Percentiles rank a stretch among this genome's conserved stretches.
These are phyloP conservation scores for Graphilbum fragrans DNA, from an alignment of 2,329 filamentous ascomycete genomes.

Conservation along the genomic window DNA sequence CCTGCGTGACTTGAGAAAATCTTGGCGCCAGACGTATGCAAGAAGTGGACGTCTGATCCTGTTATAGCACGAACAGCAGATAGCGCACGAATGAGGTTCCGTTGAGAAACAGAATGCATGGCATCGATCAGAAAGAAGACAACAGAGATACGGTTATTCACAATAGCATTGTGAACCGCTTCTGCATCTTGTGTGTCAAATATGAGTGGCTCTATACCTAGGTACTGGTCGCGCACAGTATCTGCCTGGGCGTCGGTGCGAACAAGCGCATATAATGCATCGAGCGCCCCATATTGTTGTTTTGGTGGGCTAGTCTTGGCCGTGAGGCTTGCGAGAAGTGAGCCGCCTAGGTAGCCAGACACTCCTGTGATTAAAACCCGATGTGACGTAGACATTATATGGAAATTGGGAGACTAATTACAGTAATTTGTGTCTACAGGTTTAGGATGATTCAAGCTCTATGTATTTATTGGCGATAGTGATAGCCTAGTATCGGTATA, in stretches of 20 bases:
- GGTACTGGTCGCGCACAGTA: slow-evolving; percentile 24
- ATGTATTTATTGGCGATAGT: too few species aligned
- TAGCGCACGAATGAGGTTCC: slow-evolving; percentile 31
- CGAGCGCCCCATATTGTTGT: too few species aligned
- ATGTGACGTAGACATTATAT: too few species aligned
- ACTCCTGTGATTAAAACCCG: slow-evolving; percentile 33
- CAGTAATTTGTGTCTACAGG: too few species aligned
- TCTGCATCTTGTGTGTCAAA: slow-evolving; percentile 25
- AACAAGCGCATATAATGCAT: slow-evolving; percentile 33
- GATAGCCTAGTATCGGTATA: too few species aligned
- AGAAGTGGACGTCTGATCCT: slow-evolving; percentile 31
- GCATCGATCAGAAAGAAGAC: slow-evolving; percentile 36
- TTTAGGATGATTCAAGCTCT: too few species aligned
- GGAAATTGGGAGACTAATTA: too few species aligned
- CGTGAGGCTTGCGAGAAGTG: slow-evolving; percentile 27
- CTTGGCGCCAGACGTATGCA: slow-evolving; percentile 39
- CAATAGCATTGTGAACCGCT: slow-evolving; percentile 22
- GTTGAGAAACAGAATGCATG: slow-evolving; percentile 17
- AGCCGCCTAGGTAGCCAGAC: slow-evolving; percentile 41
- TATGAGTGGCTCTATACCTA: slow-evolving; percentile 24
- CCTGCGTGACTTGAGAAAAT: slow-evolving; percentile 35
- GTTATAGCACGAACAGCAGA: slow-evolving; percentile 27
- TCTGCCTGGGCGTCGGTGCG: slow-evolving; percentile 31
- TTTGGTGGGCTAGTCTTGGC: slow-evolving; percentile 26
- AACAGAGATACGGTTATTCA: slow-evolving; percentile 30